phyloP scores from a whole-genome alignment of 2,329 filamentous ascomycete genomes.

The Diaporthe sp. region DNA sequence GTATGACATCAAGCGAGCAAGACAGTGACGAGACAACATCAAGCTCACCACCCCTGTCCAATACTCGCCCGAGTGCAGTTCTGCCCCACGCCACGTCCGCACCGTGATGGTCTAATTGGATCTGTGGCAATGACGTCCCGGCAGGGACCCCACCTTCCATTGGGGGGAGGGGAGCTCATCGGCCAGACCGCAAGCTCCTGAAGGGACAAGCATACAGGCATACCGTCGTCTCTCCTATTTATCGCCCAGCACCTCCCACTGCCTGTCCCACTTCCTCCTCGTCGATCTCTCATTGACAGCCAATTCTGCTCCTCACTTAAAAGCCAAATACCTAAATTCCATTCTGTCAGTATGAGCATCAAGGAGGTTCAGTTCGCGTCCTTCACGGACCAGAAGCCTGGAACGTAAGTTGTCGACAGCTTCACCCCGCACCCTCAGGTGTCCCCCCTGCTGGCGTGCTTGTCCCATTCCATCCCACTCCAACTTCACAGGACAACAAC shows the following conservation, averaged over 20 bases:
- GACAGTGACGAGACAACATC: background rate
- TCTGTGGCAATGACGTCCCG: slow-evolving; percentile 35
- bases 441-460: slow-evolving; percentile 29
- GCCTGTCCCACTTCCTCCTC: slow-evolving; percentile 1
- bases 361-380: slow-evolving; percentile 86
- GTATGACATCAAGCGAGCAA: background rate
- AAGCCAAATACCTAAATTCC: slow-evolving; percentile 39
- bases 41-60: slow-evolving; percentile 21
- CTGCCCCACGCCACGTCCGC: slow-evolving; percentile 27
- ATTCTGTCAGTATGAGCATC: slow-evolving; percentile 70
- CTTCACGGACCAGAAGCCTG: slow-evolving; percentile 97
- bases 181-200: slow-evolving; percentile 32
- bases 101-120: slow-evolving; percentile 29
- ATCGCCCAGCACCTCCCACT: slow-evolving; percentile 19
- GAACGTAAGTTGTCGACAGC: slow-evolving; percentile 80
- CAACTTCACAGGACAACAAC: background rate
- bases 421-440: slow-evolving; percentile 22
- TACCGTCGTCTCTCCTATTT: slow-evolving; percentile 32
- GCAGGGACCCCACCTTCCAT: slow-evolving; percentile 28
- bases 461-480: background rate
- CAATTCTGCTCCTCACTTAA: background rate
- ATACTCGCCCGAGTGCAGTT: slow-evolving; percentile 17
- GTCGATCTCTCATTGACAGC: background rate
- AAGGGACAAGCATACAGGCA: background rate
- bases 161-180: slow-evolving; percentile 31